phyloP scores from a whole-genome alignment of 2,329 filamentous ascomycete species.

The Exophiala sp. region DNA sequence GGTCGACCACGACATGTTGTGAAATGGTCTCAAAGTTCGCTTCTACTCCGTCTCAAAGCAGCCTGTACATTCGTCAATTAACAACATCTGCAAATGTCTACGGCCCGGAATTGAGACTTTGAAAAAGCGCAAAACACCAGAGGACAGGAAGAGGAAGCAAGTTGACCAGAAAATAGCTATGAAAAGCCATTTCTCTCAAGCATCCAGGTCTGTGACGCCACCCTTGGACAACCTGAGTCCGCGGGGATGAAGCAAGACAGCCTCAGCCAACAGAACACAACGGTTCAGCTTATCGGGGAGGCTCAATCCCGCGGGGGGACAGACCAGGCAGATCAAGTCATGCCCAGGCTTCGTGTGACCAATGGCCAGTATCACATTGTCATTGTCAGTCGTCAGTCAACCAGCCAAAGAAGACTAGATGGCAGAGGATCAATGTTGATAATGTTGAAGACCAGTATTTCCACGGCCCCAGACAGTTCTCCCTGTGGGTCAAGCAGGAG shows the following conservation, averaged over 20 bases:
- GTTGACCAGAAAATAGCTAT: background rate
- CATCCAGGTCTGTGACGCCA: slow-evolving; percentile 8
- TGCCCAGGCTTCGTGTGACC: background rate
- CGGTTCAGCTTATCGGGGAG: slow-evolving; percentile 18
- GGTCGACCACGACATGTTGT: slow-evolving; percentile 15
- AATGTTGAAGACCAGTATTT: slow-evolving; percentile 15
- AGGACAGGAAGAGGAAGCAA: background rate
- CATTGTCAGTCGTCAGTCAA: slow-evolving; percentile 15
- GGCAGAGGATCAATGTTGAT: too few relatives aligned
- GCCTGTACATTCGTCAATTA: background rate
- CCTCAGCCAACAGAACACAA: slow-evolving; percentile 7
- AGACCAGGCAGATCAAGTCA: background rate
- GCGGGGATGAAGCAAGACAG: slow-evolving; percentile 8
- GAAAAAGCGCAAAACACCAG: too few relatives aligned
- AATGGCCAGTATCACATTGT: slow-evolving; percentile 16
- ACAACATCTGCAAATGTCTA: background rate
- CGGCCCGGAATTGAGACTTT: too few relatives aligned
- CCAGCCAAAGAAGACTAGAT: background rate
- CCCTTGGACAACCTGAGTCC: slow-evolving; percentile 9
- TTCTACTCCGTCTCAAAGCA: background rate
- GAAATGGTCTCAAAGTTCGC: background rate
- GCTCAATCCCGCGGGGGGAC: slow-evolving; percentile 9
- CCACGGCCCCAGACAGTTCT: slow-evolving; percentile 11
- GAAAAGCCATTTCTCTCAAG: background rate
- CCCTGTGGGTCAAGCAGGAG: slow-evolving; percentile 1